Percentiles rank a stretch among this genome's conserved stretches.
phyloP scores from a whole-genome alignment of 768 basidiomycete species.

The Tricholoma matsutake region DNA sequence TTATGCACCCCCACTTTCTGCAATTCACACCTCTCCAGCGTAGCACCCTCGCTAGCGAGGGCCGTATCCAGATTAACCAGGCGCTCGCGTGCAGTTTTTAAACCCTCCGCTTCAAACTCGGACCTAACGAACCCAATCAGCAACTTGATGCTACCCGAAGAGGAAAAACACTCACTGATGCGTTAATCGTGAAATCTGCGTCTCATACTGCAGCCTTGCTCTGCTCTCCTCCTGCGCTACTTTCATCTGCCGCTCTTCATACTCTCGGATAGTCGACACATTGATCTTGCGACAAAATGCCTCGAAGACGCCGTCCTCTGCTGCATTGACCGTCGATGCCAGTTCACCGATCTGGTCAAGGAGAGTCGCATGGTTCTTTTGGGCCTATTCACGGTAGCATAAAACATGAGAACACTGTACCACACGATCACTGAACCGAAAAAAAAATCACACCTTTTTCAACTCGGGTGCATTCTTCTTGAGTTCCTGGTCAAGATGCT shows the following conservation, averaged over 20 bases:
- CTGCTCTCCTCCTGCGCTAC: conserved; percentile 87
- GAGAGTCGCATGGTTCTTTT: conserved; percentile 48
- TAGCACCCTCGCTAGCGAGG: conserved; percentile 49
- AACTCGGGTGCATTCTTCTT: conserved; percentile 66
- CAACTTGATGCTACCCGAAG: neutral
- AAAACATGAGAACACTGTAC: neutral
- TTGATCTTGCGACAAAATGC: conserved; percentile 79
- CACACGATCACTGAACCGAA: neutral
- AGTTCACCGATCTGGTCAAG: conserved; percentile 54
- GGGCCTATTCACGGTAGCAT: conserved; percentile 38
- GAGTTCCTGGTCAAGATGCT: conserved; percentile 71
- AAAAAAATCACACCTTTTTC: conserved; percentile 51
- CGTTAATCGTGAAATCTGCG: conserved; percentile 79
- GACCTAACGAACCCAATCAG: conserved; percentile 42
- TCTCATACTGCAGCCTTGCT: conserved; percentile 77
- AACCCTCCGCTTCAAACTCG: conserved; percentile 78
- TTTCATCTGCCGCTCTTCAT: conserved; percentile 88
- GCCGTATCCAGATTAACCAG: conserved; percentile 51
- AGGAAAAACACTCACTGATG: conserved; percentile 63
- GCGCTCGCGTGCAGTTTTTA: conserved; percentile 63
- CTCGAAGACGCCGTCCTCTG: conserved; percentile 77
- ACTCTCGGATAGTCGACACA: conserved; percentile 83
- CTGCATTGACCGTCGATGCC: conserved; percentile 57
- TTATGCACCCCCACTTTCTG: conserved; percentile 51
- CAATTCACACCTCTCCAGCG: conserved; percentile 49